phyloP scores from a whole-genome alignment of 192 early-diverging fungal species.

The Paraglomus occultum region DNA sequence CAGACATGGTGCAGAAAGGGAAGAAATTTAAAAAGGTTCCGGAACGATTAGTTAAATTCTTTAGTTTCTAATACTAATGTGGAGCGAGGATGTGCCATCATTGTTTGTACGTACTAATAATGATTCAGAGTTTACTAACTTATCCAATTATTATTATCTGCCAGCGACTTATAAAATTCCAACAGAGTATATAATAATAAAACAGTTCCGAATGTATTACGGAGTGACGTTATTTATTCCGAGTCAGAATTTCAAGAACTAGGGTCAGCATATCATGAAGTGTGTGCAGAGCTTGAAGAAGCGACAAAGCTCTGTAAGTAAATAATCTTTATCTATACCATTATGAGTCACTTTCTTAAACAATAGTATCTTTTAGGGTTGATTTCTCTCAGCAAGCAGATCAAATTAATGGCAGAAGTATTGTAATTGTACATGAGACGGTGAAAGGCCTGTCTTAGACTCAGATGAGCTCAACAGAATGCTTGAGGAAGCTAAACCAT shows the following conservation, averaged over 20 bases:
- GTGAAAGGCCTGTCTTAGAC: constrained; percentile 5
- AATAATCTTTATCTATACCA: not conserved
- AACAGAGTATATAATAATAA: too few relatives aligned
- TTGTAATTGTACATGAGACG: constrained; percentile 13
- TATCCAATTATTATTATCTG: too few relatives aligned
- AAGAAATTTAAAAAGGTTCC: too few relatives aligned
- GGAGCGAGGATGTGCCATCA: too few relatives aligned
- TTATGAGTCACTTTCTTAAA: not conserved
- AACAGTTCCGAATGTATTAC: too few relatives aligned
- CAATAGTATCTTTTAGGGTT: not conserved
- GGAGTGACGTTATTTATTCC: constrained; percentile 7
- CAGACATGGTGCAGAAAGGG: too few relatives aligned
- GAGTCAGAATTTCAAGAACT: constrained; percentile 1
- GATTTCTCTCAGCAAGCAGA: not conserved
- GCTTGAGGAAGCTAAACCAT: constrained; percentile 1
- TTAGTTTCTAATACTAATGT: too few relatives aligned
- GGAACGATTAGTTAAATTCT: too few relatives aligned
- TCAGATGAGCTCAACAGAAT: not conserved
- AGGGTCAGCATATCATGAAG: constrained; percentile 3
- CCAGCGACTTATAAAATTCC: too few relatives aligned
- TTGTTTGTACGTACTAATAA: too few relatives aligned
- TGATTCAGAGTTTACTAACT: too few relatives aligned
- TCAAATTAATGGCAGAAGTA: not conserved
- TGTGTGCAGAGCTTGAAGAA: not conserved
- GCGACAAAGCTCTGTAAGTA: not conserved